A percentile compares a stretch with the other conserved stretches of the same genome.
phyloP scores from a whole-genome alignment of 1,284 basidiomycete species.

The Ustilago esculenta region DNA sequence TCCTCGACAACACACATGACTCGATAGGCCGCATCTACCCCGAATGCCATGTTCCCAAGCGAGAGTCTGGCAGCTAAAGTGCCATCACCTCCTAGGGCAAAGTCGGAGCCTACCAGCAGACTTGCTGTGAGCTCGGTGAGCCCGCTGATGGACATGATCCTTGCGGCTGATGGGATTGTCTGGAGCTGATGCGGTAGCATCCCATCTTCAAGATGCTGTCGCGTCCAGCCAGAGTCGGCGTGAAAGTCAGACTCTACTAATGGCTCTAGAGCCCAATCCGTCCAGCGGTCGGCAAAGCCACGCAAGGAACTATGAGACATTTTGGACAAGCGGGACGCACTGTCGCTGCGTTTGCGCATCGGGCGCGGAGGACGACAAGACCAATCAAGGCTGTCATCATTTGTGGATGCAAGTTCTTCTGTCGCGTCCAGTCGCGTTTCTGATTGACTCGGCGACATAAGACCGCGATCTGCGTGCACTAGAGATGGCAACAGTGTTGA shows the following conservation, averaged over 20 bases:
- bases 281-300: conserved; percentile 56
- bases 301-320: conserved; percentile 31
- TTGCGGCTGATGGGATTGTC: conserved; percentile 27
- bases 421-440: conserved; percentile 8
- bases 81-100: conserved; percentile 35
- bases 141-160: conserved; percentile 38
- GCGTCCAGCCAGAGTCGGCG: conserved; percentile 53
- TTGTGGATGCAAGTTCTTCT: background rate
- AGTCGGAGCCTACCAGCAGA: conserved; percentile 41
- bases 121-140: conserved; percentile 41
- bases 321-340: conserved; percentile 25
- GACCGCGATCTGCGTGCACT: background rate
- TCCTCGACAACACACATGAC: conserved; percentile 35
- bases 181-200: conserved; percentile 9
- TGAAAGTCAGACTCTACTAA: conserved; percentile 45
- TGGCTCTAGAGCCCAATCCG: conserved; percentile 59
- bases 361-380: conserved; percentile 12
- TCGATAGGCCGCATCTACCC: conserved; percentile 46
- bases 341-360: conserved; percentile 31
- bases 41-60: conserved; percentile 37
- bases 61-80: conserved; percentile 38
- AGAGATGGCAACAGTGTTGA: conserved; percentile 5
- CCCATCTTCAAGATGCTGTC: conserved; percentile 13
- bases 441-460: conserved; percentile 25
- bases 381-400: conserved; percentile 30